Conservation (phyloP, 257 asterid genomes). For the Lantana camara region DNA sequence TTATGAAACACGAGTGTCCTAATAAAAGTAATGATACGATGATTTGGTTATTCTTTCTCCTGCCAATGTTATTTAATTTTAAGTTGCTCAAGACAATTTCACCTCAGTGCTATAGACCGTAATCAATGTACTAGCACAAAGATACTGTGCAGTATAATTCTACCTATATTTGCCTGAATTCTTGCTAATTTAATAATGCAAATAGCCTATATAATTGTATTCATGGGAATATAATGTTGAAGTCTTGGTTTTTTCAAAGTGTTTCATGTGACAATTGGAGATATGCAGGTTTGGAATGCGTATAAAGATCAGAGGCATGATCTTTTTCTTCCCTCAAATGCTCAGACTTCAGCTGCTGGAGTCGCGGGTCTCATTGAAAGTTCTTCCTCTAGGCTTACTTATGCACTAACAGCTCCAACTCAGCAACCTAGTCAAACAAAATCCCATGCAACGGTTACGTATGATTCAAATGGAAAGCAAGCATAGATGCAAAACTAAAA, state of each 20-base stretch:
- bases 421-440: slow-evolving; percentile 52
- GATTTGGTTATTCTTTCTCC: not conserved
- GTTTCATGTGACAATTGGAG: slow-evolving; percentile 4
- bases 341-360: slow-evolving; percentile 97
- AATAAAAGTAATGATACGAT: not conserved
- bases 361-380: slow-evolving; percentile 96
- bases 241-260: not conserved
- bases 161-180: not conserved
- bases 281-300: slow-evolving; percentile 91
- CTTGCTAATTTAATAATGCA: not conserved
- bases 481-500: slow-evolving; percentile 7
- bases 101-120: not conserved
- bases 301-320: slow-evolving; percentile 96
- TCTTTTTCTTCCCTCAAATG: slow-evolving; percentile 96
- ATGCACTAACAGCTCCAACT: slow-evolving; percentile 86
- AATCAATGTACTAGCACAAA: not conserved
- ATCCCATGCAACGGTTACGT: slow-evolving; percentile 40
- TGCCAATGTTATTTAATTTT: not conserved
- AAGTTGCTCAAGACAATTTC: not conserved
- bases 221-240: not conserved
- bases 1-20: too few species aligned
- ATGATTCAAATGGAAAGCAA: slow-evolving; percentile 55
- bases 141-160: not conserved
- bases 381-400: slow-evolving; percentile 75
- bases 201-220: not conserved